A percentile compares a stretch with the other conserved stretches of the same genome.
These are phyloP conservation scores for Sparassis latifolia DNA, from an alignment of 1,284 basidiomycete species.

Conservation along the genomic window DNA sequence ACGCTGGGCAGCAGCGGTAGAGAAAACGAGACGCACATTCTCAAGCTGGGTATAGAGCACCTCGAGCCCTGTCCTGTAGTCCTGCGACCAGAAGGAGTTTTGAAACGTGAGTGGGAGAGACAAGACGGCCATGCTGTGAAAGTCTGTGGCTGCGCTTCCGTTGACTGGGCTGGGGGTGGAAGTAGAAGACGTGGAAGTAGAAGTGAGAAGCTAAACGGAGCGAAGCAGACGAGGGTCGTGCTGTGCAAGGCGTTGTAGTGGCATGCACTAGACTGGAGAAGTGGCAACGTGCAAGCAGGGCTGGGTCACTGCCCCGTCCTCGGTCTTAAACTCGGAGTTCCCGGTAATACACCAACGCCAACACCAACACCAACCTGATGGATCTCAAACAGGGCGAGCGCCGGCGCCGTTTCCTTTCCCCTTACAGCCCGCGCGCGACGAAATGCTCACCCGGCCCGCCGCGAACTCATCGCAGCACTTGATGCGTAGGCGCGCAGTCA, in stretches of 20 bases:
- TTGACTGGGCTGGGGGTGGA: not conserved
- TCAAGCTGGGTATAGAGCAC: slow-evolving; percentile 73
- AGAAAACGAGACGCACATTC: slow-evolving; percentile 42
- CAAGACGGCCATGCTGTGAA: slow-evolving; percentile 66
- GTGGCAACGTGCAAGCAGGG: slow-evolving; percentile 2
- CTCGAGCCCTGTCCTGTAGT: slow-evolving; percentile 78
- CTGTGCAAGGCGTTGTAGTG: not conserved
- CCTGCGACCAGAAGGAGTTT: slow-evolving; percentile 91
- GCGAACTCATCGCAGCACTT: no score
- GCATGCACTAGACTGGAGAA: not conserved
- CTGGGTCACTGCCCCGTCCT: no score
- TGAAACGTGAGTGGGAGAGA: slow-evolving; percentile 80
- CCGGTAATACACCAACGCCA: no score
- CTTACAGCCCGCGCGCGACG: no score
- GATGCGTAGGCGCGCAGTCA: no score
- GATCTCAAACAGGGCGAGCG: no score
- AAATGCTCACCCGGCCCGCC: no score
- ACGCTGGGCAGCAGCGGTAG: not conserved
- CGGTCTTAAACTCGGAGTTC: no score
- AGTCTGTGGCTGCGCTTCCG: not conserved
- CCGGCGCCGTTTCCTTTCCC: no score
- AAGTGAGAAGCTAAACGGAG: no score
- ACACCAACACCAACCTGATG: no score
- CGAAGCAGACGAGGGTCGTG: no score
- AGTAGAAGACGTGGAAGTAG: not conserved